Percentiles rank a stretch among this genome's conserved stretches.
Evolutionary conservation across 2,329 filamentous ascomycete species (phyloP).

Genomic region (Ceratocystiopsis sp.): DNA sequence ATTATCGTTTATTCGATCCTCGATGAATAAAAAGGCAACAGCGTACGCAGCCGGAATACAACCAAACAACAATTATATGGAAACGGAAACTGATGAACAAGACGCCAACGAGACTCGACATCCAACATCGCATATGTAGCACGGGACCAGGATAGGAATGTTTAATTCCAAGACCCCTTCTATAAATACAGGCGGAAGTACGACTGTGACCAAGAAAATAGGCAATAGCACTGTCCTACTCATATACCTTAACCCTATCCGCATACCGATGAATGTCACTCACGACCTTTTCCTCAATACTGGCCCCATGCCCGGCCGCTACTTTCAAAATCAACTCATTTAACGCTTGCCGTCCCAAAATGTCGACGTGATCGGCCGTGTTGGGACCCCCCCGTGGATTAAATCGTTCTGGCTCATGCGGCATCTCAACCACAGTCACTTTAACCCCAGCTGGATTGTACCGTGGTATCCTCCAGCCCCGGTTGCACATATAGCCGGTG

Average conservation of each 20-base stretch:
- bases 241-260: slow-evolving; percentile 65
- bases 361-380: slow-evolving; percentile 87
- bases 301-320: slow-evolving; percentile 67
- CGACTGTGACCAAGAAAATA: not conserved
- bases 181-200: not conserved
- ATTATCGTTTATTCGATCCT: too few relatives aligned
- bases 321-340: slow-evolving; percentile 83
- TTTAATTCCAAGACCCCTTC: not conserved
- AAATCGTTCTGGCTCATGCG: slow-evolving; percentile 85
- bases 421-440: slow-evolving; percentile 86
- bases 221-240: slow-evolving; percentile 28
- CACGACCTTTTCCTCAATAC: slow-evolving; percentile 59
- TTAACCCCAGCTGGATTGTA: slow-evolving; percentile 79
- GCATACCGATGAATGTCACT: slow-evolving; percentile 75
- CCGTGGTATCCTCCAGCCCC: slow-evolving; percentile 81
- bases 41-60: too few relatives aligned
- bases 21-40: too few relatives aligned
- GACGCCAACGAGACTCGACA: too few relatives aligned
- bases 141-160: too few relatives aligned
- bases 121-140: too few relatives aligned
- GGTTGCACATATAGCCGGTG: slow-evolving; percentile 90
- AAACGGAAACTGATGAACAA: too few relatives aligned
- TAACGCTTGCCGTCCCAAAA: slow-evolving; percentile 70
- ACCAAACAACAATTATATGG: too few relatives aligned
- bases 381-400: slow-evolving; percentile 58